These are phyloP conservation scores for Gentiana straminea DNA, from an alignment of 257 asterid genomes.

Conservation along the genomic window DNA sequence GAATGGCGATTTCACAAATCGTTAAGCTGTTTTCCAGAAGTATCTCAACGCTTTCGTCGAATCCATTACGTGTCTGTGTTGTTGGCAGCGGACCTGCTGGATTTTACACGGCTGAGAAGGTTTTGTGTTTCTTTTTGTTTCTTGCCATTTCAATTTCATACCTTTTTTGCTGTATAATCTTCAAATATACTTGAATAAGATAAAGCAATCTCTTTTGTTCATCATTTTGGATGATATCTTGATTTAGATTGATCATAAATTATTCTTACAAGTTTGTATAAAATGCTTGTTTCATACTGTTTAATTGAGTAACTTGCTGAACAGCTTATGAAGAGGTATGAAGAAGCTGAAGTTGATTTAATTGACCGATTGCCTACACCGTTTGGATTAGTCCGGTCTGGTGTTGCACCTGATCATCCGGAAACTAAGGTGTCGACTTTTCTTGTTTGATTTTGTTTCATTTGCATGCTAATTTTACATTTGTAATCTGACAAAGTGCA, in stretches of 20 bases:
- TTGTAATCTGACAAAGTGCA: neutral
- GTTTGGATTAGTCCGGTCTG: slow-evolving; percentile 87
- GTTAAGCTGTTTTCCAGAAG: slow-evolving; percentile 33
- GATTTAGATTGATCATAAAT: neutral
- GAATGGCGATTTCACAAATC: slow-evolving; percentile 26
- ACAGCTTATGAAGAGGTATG: slow-evolving; percentile 73
- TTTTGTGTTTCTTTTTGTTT: neutral
- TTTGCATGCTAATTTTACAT: neutral
- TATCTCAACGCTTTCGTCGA: slow-evolving; percentile 29
- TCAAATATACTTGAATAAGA: neutral
- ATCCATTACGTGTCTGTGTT: slow-evolving; percentile 57
- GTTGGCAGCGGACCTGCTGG: slow-evolving; percentile 99
- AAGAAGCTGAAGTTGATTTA: slow-evolving; percentile 67
- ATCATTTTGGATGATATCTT: too few species aligned
- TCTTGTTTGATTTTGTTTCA: too few species aligned
- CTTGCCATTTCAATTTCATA: too few species aligned
- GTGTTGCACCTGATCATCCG: slow-evolving; percentile 97
- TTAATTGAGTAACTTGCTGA: neutral
- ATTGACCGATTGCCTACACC: slow-evolving; percentile 92
- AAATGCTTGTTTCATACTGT: neutral
- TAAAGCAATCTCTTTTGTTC: too few species aligned
- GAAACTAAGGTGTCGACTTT: slow-evolving; percentile 65
- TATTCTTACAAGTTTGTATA: neutral
- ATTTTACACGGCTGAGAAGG: slow-evolving; percentile 86
- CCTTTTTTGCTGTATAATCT: too few species aligned